Conservation (phyloP, 495 filamentous ascomycete genomes). For the Cercophora newfieldiana region DNA sequence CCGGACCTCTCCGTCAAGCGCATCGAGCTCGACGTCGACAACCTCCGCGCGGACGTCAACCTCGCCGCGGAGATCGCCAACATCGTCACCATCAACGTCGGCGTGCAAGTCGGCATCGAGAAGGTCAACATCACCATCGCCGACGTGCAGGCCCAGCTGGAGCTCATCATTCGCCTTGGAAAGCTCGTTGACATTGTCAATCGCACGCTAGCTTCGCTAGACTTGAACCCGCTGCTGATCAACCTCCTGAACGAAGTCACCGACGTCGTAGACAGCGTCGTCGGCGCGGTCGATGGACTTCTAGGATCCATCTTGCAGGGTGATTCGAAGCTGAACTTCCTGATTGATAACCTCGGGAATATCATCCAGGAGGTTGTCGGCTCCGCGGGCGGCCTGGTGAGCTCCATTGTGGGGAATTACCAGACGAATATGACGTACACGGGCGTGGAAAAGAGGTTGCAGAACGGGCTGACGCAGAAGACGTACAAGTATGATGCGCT, state of each 20-base stretch:
- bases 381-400: conserved; percentile 37
- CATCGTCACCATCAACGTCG: conserved; percentile 57
- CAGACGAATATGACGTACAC: conserved; percentile 58
- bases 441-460: conserved; percentile 43
- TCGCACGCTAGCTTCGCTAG: conserved; percentile 53
- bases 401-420: conserved; percentile 55
- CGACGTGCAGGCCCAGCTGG: conserved; percentile 55
- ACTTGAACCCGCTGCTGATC: conserved; percentile 59
- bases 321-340: conserved; percentile 50
- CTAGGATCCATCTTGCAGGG: conserved; percentile 55
- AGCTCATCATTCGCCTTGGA: conserved; percentile 57
- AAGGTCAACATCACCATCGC: conserved; percentile 62
- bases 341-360: conserved; percentile 60
- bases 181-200: conserved; percentile 60
- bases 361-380: conserved; percentile 56
- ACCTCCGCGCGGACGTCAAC: conserved; percentile 56
- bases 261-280: conserved; percentile 47
- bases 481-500: conserved; percentile 53
- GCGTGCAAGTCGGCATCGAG: conserved; percentile 49
- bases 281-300: conserved; percentile 56
- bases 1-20: conserved; percentile 54
- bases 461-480: conserved; percentile 53
- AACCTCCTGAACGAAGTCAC: conserved; percentile 54
- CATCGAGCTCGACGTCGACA: conserved; percentile 58
- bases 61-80: conserved; percentile 56